Evolutionary conservation across 371 early-diverging fungal species (phyloP).

Genomic region (Capillidium rhysosporum): DNA sequence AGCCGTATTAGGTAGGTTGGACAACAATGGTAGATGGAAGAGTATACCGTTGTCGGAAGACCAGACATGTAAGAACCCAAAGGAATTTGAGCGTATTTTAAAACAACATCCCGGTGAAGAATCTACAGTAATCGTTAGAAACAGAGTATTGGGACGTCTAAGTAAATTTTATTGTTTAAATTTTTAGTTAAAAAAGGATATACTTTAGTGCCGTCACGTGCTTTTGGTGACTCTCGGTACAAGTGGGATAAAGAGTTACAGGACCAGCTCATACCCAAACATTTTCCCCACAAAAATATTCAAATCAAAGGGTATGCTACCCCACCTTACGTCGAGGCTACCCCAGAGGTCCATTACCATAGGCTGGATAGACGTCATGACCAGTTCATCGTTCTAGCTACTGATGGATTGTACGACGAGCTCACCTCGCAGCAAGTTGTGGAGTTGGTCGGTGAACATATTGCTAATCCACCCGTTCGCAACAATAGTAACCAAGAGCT

Average conservation of each 20-base stretch:
- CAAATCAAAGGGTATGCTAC: conserved; percentile 45
- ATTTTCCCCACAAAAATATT: conserved; percentile 35
- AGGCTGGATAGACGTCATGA: conserved; percentile 34
- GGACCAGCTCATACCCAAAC: conserved; percentile 16
- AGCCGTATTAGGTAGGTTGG: conserved; percentile 25
- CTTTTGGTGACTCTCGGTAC: conserved; percentile 50
- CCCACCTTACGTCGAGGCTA: conserved; percentile 87
- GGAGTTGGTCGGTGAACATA: conserved; percentile 28
- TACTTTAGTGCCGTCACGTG: conserved; percentile 30
- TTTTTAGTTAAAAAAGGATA: neutral
- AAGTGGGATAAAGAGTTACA: conserved; percentile 52
- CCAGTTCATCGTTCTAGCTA: conserved; percentile 67
- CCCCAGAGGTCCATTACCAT: conserved; percentile 59
- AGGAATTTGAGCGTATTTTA: conserved; percentile 34
- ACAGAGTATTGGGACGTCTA: conserved; percentile 57
- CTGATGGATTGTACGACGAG: conserved; percentile 88
- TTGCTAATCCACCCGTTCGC: conserved; percentile 11
- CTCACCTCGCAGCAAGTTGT: conserved; percentile 50
- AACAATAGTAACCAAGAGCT: conserved; percentile 8
- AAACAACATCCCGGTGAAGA: conserved; percentile 64
- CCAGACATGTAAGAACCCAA: conserved; percentile 40
- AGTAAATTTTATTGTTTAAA: conserved; percentile 17
- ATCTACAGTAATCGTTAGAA: conserved; percentile 29
- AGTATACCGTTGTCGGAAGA: conserved; percentile 42
- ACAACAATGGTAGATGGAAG: conserved; percentile 19